Evolutionary conservation across 108 stramenopile genomes (phyloP), one percentile per base, ranked within the genome.

Genomic region (Cyclotella baltica): DNA sequence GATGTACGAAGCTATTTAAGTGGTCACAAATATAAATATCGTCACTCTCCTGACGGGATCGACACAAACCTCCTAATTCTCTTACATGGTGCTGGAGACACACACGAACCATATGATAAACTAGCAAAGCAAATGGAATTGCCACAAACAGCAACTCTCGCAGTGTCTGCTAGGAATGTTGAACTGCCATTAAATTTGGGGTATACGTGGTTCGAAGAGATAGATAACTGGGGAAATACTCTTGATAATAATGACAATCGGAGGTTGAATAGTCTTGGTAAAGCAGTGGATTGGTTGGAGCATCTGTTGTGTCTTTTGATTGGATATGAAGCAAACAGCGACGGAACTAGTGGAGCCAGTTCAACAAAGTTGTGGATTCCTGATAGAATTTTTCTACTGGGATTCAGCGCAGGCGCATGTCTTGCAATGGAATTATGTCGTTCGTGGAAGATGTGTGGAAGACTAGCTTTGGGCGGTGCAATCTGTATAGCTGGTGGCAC

Each of bases 201-300:
- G 23, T 57, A 80, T 33, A 77, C 82, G 2, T 86, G 83, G 83
- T 86, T 83, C 40, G 81, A 86, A 59, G 85, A 86, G 63, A 83
- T 86, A 83, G 85, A 86, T 71, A 80, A 80, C 62, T 37, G 72
- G n/a, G 85, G 85, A 34, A 55, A 62, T 13, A 19, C 62, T 9
- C 36, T 86, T 34, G 28, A 53, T 20, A 64, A 43, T 22, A 27
- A 65, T 48, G 65, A 83, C 61, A 55, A 67, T n/a, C 51, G 70
- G 35, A 68, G 78, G 58, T 19, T 74, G 31, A 34, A 35, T 51
- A 68, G 56, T 34, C 30, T 83, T 35, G 16, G 52, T 23, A 36
- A 36, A 22, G 85, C 83, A 9, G 52, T 78, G 15, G 61, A 65
- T 4, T 31, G 73, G 23, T 36, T 83, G 15, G 50, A 78, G 36